phyloP scores from a whole-genome alignment of 2,329 filamentous ascomycete genomes.

The Bipolaris bicolor region DNA sequence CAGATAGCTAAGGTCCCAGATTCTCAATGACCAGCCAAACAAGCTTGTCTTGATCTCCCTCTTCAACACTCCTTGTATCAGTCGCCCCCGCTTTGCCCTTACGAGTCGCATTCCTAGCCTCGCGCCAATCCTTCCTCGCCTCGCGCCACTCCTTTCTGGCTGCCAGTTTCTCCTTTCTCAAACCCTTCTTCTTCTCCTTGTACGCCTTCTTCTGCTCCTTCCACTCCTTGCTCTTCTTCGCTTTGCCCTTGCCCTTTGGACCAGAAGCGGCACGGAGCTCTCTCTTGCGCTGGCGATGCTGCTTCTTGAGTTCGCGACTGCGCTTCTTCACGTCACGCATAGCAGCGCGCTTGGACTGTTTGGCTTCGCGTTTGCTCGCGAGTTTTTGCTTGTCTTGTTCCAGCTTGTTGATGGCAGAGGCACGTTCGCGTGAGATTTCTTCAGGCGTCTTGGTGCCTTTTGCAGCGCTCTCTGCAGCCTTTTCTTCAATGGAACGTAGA shows the following conservation, averaged over 20 bases:
- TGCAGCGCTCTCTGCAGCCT: constrained; percentile 8
- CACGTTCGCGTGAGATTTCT: constrained; percentile 34
- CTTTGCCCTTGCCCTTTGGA: constrained; percentile 26
- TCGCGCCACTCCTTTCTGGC: constrained; percentile 28
- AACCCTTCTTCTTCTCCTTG: constrained; percentile 27
- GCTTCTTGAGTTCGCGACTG: constrained; percentile 23
- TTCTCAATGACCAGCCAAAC: constrained; percentile 44
- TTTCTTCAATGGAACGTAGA: constrained; percentile 32
- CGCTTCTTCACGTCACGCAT: constrained; percentile 16
- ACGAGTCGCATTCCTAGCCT: not conserved
- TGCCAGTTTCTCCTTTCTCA: constrained; percentile 22
- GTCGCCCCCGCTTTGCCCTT: constrained; percentile 3
- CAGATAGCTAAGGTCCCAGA: constrained; percentile 13
- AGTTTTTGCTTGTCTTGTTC: constrained; percentile 21
- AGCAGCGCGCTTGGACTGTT: constrained; percentile 24
- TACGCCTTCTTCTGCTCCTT: constrained; percentile 32
- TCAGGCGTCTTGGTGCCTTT: constrained; percentile 35
- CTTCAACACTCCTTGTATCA: not conserved
- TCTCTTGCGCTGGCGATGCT: constrained; percentile 25
- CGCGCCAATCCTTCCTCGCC: constrained; percentile 13
- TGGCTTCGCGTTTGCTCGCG: constrained; percentile 29
- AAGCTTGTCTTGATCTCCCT: constrained; percentile 17
- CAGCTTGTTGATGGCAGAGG: constrained; percentile 33
- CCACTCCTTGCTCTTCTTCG: constrained; percentile 31
- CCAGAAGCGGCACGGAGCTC: constrained; percentile 24